Conservation (phyloP, 352 stramenopile species). For the Pythium sp. region DNA sequence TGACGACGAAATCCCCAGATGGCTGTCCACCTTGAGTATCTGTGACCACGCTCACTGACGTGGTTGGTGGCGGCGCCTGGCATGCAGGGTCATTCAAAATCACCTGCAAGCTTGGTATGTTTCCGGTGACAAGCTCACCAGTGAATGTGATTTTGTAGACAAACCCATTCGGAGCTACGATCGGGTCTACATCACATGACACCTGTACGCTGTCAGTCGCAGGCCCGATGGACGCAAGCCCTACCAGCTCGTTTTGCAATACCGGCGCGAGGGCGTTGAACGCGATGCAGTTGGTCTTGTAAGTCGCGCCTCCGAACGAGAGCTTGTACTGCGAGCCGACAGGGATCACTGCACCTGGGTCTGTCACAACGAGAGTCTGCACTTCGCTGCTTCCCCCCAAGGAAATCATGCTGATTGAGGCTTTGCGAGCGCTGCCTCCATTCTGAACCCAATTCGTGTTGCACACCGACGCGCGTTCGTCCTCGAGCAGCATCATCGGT, state of each 20-base stretch:
- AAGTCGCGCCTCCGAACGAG: constrained; percentile 33
- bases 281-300: constrained; percentile 30
- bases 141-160: constrained; percentile 73
- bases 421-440: constrained; percentile 41
- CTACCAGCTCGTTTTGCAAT: constrained; percentile 29
- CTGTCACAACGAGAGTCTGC: constrained; percentile 46
- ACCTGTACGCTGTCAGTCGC: constrained; percentile 40
- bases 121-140: constrained; percentile 48
- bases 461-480: constrained; percentile 27
- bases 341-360: constrained; percentile 21
- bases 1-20: constrained; percentile 41
- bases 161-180: constrained; percentile 45
- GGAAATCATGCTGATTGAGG: constrained; percentile 37
- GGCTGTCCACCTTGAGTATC: constrained; percentile 25
- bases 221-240: constrained; percentile 31
- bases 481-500: constrained; percentile 31
- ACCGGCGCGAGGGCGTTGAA: constrained; percentile 25
- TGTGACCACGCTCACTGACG: constrained; percentile 25
- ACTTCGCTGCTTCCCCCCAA: constrained; percentile 62
- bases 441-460: constrained; percentile 27
- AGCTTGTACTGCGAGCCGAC: constrained; percentile 39
- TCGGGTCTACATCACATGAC: constrained; percentile 34
- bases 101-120: constrained; percentile 34
- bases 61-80: constrained; percentile 20
- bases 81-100: constrained; percentile 17